Evolutionary conservation across 2,329 filamentous ascomycete species (phyloP), one percentile per base, ranked within the genome.

Genomic region (Aspergillus phoenicis): DNA sequence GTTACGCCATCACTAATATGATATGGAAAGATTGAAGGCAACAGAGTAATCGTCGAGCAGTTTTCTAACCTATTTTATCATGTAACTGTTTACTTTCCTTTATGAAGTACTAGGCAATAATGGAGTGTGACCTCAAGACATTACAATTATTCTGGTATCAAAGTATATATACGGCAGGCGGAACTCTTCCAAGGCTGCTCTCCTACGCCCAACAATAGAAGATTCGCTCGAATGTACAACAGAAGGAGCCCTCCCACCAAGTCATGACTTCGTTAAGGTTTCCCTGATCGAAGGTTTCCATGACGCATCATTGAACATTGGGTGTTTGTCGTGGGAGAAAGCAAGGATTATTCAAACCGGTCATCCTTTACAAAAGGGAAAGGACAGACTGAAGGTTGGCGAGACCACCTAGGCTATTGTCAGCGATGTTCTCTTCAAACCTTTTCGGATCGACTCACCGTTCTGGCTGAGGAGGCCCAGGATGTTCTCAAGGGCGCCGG

Each of bases 401-500:
- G 33, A 64, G 62, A 33, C 60, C 60, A 36, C 41, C 62, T 64
- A 20, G 7, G 47, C 8, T 30, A n/a, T 5, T 17, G 38, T 63
- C 20, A 60, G 51, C 36, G 48, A 57, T 57, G 13, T n/a, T 26
- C 17, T n/a, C 22, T 48, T 30, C 6, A n/a, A 13, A 26, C 2
- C 11, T 15, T 24, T 6, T 55, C 36, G 38, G 15, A 22, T 49
- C n/a, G 4, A 59, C 64, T 61, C 62, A 65, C 64, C 26, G 15
- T n/a, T 17, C 30, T 57, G 48, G 33, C 53, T 57, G 33, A 63
- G 15, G n/a, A 60, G 53, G 22, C 8, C 45, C 8, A 67, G 59
- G 56, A 66, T 22, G 43, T 60, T 58, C 36, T 60, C 13, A 30
- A 67, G 60, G 24, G 58, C 62, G 22, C 59, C 56, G 47, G 57